These are phyloP conservation scores for Diaporthe aspalathi DNA, from an alignment of 2,329 filamentous ascomycete species.

Conservation along the genomic window DNA sequence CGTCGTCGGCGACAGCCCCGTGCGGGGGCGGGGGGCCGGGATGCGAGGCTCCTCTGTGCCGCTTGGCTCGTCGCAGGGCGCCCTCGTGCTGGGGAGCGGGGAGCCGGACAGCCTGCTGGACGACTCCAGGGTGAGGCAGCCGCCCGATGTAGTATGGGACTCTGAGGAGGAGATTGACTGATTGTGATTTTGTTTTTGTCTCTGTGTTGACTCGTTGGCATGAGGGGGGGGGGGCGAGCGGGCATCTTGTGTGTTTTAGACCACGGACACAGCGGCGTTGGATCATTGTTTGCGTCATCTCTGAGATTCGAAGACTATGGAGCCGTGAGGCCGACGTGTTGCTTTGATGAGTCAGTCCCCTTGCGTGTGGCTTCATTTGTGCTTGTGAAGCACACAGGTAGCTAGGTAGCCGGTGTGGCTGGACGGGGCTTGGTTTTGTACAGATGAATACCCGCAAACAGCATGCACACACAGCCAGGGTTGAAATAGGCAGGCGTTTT, in stretches of 20 bases:
- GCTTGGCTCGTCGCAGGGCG: constrained; percentile 55
- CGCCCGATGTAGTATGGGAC: constrained; percentile 54
- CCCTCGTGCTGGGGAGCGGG: constrained; percentile 56
- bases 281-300: background rate
- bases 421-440: background rate
- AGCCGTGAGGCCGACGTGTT: background rate
- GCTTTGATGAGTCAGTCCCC: background rate
- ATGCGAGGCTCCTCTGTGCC: constrained; percentile 40
- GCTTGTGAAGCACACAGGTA: background rate
- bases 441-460: background rate
- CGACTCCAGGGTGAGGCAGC: constrained; percentile 52
- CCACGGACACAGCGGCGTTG: background rate
- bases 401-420: too few relatives aligned
- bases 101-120: constrained; percentile 54
- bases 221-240: too few relatives aligned
- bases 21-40: constrained; percentile 34
- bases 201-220: background rate
- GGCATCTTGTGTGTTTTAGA: background rate
- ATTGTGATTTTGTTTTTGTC: background rate
- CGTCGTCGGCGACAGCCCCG: constrained; percentile 43
- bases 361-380: background rate
- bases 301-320: background rate
- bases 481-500: background rate
- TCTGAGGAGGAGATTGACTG: constrained; percentile 53
- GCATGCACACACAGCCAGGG: background rate